Evolutionary conservation across 306 rosid genomes (phyloP), one percentile per base, ranked within the genome.

Genomic region (Pachyrhizus erosus): DNA sequence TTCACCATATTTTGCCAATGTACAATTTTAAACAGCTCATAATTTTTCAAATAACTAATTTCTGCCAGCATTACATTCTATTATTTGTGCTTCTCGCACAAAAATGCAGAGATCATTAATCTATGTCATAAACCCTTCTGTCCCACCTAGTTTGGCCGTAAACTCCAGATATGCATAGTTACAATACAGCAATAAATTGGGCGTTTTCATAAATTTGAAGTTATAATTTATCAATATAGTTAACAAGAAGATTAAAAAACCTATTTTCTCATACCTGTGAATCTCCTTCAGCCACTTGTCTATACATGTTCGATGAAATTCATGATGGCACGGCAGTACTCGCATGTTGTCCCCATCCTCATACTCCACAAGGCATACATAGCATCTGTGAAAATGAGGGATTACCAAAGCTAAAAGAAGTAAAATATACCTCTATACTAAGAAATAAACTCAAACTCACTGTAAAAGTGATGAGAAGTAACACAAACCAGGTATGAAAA

Each of bases 271-370:
- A 39, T 85, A 94, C 98, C 97, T 91, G 88, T 94, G 98, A 80
- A 92, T 92, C 90, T 94, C 97, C 89, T 94, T 94, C 75, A 94
- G 88, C 98, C 98, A 94, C 89, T 94, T 94, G 94, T 94, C 98
- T 57, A 94, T 69, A 71, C 98, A 94, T 34, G 95, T 75, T 61
- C 87, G 84, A 57, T 94, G 98, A 69, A 90, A 94, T 69, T 94
- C 98, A 55, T 94, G 98, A 73, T 82, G 90, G 64, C 98, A 94
- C 73, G 98, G 97, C 74, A 94, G 86, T 34, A 87, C 82, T 72
- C 98, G 82, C 90, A 92, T 80, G 79, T 86, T 89, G 78, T 94
- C 97, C 74, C 98, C 94, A 70, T 92, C 94, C 81, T 94, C 98
- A 17, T 92, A 94, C 90, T 94, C 98, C 82, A 91, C 95, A 43